Evolutionary conservation across 73 alveolate species (phyloP), one percentile per base, ranked within the genome.

Genomic region (Paramecium sonneborni): DNA sequence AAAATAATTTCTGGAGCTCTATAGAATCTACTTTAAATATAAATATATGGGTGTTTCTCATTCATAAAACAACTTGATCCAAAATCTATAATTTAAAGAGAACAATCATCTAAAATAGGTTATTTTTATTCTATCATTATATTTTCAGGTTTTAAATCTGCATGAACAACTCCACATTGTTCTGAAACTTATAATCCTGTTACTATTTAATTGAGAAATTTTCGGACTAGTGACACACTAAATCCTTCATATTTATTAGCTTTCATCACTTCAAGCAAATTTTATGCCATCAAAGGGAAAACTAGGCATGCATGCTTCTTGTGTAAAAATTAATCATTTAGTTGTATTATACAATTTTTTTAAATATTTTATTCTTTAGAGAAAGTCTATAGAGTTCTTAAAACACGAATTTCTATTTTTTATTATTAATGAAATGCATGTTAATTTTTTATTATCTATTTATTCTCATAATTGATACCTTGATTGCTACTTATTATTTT

Each of bases 1-100:
- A 88, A 37, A 24, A 88, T 88, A 2, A 88, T 82, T 88, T 88
- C 94, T 11, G 94, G 94, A 41, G 94, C 94, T 48, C 94, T 69
- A 28, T 88, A 88, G 34, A 88, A 88, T 88, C 94, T 68, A 44
- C 85, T 43, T 69, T 88, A 35, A 69, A 88, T 88, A 48, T 88
- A 88, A 3, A 82, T 88, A 26, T 62, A 70, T 12, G 90, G 90
- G 14, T 44, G 70, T 70, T 82, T 88, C 34, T 41, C 62, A 52
- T 88, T 82, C 57, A 44, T 15, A 55, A 69, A 82, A 21, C 94
- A 88, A 28, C 91, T 82, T 12, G 94, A 88, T 8, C 94, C 94
- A 88, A 88, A 88, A 72, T 88, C 94, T 38, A 88, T 88, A 6
- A 88, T 88, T 58, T 88, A 39, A 6, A 88, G 38, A 57, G 14